Evolutionary conservation across 306 rosid species (phyloP), one percentile per base, ranked within the genome.

Genomic region (Acacia crassicarpa): DNA sequence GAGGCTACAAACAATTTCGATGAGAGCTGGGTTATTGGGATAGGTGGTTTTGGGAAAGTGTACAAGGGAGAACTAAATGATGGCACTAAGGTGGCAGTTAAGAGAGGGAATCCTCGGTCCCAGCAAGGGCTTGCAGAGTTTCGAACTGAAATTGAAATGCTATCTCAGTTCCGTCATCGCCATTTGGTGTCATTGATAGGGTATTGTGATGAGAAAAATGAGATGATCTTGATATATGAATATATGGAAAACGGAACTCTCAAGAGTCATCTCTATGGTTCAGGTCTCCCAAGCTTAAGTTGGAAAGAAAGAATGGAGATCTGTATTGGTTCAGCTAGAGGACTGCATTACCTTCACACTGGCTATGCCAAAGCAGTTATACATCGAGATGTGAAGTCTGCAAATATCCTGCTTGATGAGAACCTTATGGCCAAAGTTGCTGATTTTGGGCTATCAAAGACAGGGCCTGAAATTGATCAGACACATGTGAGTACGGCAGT

Each of bases 401-500:
- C 99, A 33, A 95, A 92, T 72, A 95, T 95, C 77, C 86, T 95
- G 74, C 97, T 95, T 63, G 99, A 95, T 49, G 99, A 95, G 84
- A 95, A 91, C 75, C 91, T 93, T 74, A 93, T 93, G 99, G 98
- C 97, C 27, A 95, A 95, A 86, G 99, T 95, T 66, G 98, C 99
- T 58, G 99, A 95, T 87, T 95, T 95, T 53, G 99, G 99, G 20
- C 90, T 95, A 59, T 95, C 99, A 8, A 95, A 92, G 84, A 82
- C 96, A 0, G 99, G 99, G 22, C 99, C 99, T 27, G 99, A 95
- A 83, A 81, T 95, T 51, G 98, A 93, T 79, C 98, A 93, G 82
- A 95, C 99, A 12, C 99, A 95, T 58, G 98, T 95, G 61, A 95
- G 99, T 78, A 95, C 99, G 3, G 97, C 98, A 17, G 98, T 95